A percentile compares a stretch with the other conserved stretches of the same genome.
These are phyloP conservation scores for Alternaria postmessia DNA, from an alignment of 2,329 filamentous ascomycete species.

Conservation along the genomic window DNA sequence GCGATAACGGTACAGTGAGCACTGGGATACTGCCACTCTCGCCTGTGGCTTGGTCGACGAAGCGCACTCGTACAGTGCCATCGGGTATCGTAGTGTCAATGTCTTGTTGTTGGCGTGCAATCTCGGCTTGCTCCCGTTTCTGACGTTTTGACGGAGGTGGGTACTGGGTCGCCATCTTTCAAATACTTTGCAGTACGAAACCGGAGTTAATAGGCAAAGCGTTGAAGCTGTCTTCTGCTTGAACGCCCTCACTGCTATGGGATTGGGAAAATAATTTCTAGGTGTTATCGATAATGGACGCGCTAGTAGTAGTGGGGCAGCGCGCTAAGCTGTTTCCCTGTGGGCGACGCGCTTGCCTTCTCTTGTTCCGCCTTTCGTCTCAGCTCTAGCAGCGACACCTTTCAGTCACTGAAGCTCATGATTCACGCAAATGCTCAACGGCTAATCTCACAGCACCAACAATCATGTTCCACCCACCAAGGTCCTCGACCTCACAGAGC, in stretches of 20 bases:
- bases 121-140: conserved; percentile 76
- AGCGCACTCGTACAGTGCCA: conserved; percentile 84
- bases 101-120: conserved; percentile 77
- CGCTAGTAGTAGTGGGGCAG: conserved; percentile 29
- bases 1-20: conserved; percentile 76
- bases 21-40: conserved; percentile 74
- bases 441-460: conserved; percentile 34
- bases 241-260: conserved; percentile 3
- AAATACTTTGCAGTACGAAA: background rate
- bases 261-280: conserved; percentile 29
- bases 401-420: conserved; percentile 4
- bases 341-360: conserved; percentile 14
- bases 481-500: conserved; percentile 42
- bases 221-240: background rate
- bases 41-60: conserved; percentile 80
- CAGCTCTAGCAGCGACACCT: background rate
- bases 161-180: conserved; percentile 76
- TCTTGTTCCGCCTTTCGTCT: background rate
- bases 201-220: background rate
- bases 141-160: conserved; percentile 92
- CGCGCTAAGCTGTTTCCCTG: conserved; percentile 24
- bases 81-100: conserved; percentile 70
- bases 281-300: conserved; percentile 33
- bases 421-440: conserved; percentile 20
- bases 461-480: conserved; percentile 36